These are phyloP conservation scores for Pseudogymnoascus sp. DNA, from an alignment of 2,329 filamentous ascomycete species.

Conservation along the genomic window DNA sequence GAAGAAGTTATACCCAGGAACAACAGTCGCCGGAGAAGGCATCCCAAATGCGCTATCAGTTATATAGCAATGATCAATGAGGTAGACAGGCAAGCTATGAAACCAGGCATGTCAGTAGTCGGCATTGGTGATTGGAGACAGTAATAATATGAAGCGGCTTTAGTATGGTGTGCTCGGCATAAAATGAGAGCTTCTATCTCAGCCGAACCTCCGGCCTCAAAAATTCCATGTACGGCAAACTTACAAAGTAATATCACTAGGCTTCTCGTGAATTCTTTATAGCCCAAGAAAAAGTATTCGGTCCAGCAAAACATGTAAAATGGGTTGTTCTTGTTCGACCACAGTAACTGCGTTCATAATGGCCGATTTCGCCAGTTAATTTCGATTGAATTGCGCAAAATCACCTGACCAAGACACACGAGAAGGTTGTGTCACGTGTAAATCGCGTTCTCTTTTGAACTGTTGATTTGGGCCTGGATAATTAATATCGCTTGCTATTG, in stretches of 20 bases:
- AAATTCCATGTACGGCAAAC: not conserved
- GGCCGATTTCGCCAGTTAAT: not conserved
- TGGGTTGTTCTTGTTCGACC: not conserved
- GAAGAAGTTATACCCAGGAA: not conserved
- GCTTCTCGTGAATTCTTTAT: not conserved
- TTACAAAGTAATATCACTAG: not conserved
- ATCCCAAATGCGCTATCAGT: not conserved
- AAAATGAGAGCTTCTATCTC: not conserved
- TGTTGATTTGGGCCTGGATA: not conserved
- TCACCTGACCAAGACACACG: not conserved
- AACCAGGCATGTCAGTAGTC: not conserved
- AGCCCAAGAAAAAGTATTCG: not conserved
- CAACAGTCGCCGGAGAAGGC: not conserved
- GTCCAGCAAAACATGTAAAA: not conserved
- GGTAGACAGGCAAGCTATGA: not conserved
- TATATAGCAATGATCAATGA: not conserved
- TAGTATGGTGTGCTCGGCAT: not conserved
- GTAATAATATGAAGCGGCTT: not conserved
- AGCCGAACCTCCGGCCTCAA: not conserved
- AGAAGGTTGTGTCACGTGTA: not conserved
- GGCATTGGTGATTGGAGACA: not conserved
- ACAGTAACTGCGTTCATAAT: not conserved
- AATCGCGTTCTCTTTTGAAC: not conserved
- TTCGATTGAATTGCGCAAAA: not conserved
- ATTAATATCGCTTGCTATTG: not conserved